A percentile compares a stretch with the other conserved stretches of the same genome.
Evolutionary conservation across 2,329 filamentous ascomycete genomes (phyloP).

Genomic region (Fusarium annulatum): DNA sequence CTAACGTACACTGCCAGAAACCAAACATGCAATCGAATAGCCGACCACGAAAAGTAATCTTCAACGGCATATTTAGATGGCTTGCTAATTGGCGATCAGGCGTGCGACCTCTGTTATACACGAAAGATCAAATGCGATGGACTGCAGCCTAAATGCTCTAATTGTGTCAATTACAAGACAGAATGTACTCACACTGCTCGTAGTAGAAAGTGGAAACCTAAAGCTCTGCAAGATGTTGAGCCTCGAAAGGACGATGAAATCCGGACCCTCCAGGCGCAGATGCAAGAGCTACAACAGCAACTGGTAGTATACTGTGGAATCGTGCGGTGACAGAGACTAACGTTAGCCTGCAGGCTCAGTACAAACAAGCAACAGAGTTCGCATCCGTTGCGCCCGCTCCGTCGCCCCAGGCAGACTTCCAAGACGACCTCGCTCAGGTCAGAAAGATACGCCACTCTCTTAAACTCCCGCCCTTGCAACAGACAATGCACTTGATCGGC

Average conservation of each 20-base stretch:
- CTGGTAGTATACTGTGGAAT: background rate
- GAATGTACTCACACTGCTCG: background rate
- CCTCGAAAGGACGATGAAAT: background rate
- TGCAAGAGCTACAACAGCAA: background rate
- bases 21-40: background rate
- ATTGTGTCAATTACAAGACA: slow-evolving; percentile 3
- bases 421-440: background rate
- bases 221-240: background rate
- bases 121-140: slow-evolving; percentile 19
- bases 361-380: background rate
- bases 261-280: background rate
- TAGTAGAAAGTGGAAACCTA: slow-evolving; percentile 13
- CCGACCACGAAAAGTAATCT: slow-evolving; percentile 1
- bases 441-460: background rate
- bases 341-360: background rate
- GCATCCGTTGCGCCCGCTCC: rapidly evolving
- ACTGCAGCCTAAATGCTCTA: slow-evolving; percentile 3
- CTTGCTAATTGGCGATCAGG: background rate
- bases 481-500: slow-evolving; percentile 12
- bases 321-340: rapidly evolving
- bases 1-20: too few relatives aligned
- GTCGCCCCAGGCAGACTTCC: rapidly evolving
- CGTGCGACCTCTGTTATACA: slow-evolving; percentile 15
- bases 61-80: rapidly evolving
- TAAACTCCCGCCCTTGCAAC: background rate